A percentile compares a stretch with the other conserved stretches of the same genome.
Conservation (phyloP, 306 rosid species). For the Rosa chinensis region DNA sequence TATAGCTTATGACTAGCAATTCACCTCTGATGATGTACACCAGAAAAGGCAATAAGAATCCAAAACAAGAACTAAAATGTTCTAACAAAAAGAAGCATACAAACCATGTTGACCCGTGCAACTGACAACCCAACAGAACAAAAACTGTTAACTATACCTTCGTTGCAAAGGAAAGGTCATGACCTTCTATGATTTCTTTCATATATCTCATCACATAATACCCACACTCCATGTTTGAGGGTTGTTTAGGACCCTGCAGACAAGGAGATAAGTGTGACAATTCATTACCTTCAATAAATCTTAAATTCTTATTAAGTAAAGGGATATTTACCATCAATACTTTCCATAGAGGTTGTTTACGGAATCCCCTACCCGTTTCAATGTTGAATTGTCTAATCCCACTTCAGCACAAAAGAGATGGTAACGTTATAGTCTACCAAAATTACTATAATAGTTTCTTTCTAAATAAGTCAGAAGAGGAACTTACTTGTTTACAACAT, state of each 20-base stretch:
- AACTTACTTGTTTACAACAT: constrained; percentile 12
- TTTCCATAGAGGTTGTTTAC: constrained; percentile 11
- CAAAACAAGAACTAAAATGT: background rate
- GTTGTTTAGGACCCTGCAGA: constrained; percentile 22
- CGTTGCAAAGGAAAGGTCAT: constrained; percentile 5
- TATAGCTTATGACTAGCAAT: background rate
- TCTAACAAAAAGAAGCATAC: background rate
- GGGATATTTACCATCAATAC: constrained; percentile 3
- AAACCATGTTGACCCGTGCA: background rate
- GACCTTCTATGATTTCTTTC: constrained; percentile 16
- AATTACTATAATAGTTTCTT: background rate
- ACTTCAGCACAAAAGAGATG: constrained; percentile 5
- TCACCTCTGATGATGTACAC: background rate
- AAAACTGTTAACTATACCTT: constrained; percentile 1
- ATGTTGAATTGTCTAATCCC: constrained; percentile 9
- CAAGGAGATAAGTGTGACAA: background rate
- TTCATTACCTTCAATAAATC: constrained; percentile 1
- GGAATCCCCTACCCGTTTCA: constrained; percentile 5
- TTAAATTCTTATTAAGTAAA: background rate
- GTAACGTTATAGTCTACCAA: background rate
- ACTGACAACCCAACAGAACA: background rate
- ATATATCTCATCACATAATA: constrained; percentile 20
- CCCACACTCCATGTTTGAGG: constrained; percentile 20
- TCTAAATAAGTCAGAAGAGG: background rate
- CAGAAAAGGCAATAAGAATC: background rate